Evolutionary conservation across 352 stramenopile species (phyloP).

Genomic region (Phytophthora melonis): DNA sequence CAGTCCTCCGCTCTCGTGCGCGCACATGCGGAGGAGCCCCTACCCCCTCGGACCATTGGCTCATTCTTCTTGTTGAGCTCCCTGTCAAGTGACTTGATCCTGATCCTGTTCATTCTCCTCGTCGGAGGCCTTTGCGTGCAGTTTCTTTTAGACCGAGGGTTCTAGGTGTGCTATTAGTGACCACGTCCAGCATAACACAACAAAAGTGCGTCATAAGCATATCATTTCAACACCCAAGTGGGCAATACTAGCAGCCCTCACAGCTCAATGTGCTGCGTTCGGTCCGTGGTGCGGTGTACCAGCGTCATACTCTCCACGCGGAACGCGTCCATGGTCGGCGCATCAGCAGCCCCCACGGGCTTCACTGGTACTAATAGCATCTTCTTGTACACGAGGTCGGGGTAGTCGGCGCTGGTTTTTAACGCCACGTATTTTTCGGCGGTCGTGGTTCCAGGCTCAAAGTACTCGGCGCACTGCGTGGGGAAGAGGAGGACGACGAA

Average conservation of each 20-base stretch:
- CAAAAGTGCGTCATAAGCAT: not conserved
- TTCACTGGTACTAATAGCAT: constrained; percentile 24
- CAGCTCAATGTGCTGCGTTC: constrained; percentile 25
- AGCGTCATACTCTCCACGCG: constrained; percentile 37
- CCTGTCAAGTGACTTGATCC: not conserved
- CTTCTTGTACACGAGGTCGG: constrained; percentile 42
- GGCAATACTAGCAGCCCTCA: constrained; percentile 3
- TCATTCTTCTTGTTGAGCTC: too few relatives aligned
- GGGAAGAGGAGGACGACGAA: constrained; percentile 41
- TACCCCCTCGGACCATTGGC: too few relatives aligned
- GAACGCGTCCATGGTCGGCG: constrained; percentile 24
- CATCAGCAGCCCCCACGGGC: not conserved
- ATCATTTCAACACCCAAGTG: not conserved
- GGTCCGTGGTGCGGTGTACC: constrained; percentile 5
- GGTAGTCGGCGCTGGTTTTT: constrained; percentile 33
- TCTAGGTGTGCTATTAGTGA: not conserved
- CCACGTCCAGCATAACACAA: not conserved
- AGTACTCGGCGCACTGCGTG: constrained; percentile 37
- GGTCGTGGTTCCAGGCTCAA: constrained; percentile 33
- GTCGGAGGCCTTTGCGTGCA: not conserved
- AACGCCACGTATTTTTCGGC: constrained; percentile 42
- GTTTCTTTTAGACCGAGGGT: not conserved
- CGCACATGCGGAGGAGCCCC: not conserved
- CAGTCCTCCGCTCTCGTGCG: constrained; percentile 3
- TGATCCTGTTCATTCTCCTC: not conserved